Base-by-base conservation (phyloP, 1,284 basidiomycete genomes). In the Ustilago lituana region DNA sequence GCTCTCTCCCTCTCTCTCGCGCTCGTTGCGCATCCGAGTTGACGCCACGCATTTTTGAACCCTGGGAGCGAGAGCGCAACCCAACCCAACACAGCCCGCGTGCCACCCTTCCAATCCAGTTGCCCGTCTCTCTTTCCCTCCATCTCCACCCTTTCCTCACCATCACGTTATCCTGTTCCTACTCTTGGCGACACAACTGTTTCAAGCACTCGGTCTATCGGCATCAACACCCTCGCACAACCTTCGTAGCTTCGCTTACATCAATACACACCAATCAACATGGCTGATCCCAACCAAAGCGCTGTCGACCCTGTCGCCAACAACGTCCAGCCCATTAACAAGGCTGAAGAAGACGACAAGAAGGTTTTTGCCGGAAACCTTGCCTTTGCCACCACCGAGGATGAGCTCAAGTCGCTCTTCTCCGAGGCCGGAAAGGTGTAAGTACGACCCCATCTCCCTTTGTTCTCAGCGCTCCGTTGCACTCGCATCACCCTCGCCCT, bases 321-420 rank as follows among this genome's bases (percentile, higher is more conserved):
- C 67, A 57, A 70, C 44, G 50, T 50, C 23, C 58, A 60, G 50
- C 48, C 54, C 33, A 27, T 40, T n/a, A n/a, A n/a, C 50, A 64
- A 64, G 40, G 20, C 48, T 4, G 57, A 47, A 27, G 51, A 73
- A 19, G 70, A 73, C 36, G 51, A 55, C 45, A 46, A 55, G 26
- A 73, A 73, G 70, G 66, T 73, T 14, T 56, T 64, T 33, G 61
- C 60, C 35, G 73, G 75, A 43, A 77, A 77, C 63, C 75, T 79
- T 24, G 75, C 77, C 31, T 79, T 79, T 45, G 69, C 75, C 35
- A 79, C 75, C 40, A 77, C 77, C 43, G 77, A 79, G 38, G 70
- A 71, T 19, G 73, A 79, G 45, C 70, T 79, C 50, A 76, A 70
- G 43, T 31, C 48, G 10, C 43, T 76, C 63, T 79, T 79, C 56